phyloP scores from a whole-genome alignment of 306 rosid genomes.

The Lupinus albus region DNA sequence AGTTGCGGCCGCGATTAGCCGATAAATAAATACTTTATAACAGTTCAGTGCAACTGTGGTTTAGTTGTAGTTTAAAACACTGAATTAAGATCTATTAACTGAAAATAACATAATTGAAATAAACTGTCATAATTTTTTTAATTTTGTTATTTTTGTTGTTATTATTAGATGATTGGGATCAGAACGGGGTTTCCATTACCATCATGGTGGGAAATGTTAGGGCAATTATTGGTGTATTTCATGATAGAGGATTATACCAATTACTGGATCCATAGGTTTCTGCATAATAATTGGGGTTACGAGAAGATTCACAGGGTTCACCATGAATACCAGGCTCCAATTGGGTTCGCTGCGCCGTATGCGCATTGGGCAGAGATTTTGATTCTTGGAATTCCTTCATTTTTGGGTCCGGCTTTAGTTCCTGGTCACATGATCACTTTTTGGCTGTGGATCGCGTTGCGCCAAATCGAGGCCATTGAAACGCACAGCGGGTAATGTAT shows the following conservation, averaged over 20 bases:
- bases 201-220: conserved; percentile 76
- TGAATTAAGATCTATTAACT: no score
- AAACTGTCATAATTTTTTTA: no score
- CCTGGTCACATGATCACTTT: conserved; percentile 95
- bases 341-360: conserved; percentile 88
- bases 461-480: conserved; percentile 92
- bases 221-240: conserved; percentile 75
- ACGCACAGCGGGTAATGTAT: conserved; percentile 86
- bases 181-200: conserved; percentile 85
- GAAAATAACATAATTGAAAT: no score
- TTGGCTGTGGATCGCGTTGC: conserved; percentile 89
- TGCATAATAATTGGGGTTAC: conserved; percentile 89
- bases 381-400: conserved; percentile 91
- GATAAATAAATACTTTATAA: no score
- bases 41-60: no score
- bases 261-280: conserved; percentile 92
- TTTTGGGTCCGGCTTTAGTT: conserved; percentile 88
- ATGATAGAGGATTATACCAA: conserved; percentile 86
- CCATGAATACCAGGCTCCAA: conserved; percentile 89
- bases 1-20: no score
- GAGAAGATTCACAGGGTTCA: conserved; percentile 86
- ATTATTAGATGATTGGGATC: conserved; percentile 69
- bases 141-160: no score
- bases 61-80: no score
- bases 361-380: conserved; percentile 96